phyloP scores from a whole-genome alignment of 495 filamentous ascomycete species.

The Lasiosphaeriaceae sp. region DNA sequence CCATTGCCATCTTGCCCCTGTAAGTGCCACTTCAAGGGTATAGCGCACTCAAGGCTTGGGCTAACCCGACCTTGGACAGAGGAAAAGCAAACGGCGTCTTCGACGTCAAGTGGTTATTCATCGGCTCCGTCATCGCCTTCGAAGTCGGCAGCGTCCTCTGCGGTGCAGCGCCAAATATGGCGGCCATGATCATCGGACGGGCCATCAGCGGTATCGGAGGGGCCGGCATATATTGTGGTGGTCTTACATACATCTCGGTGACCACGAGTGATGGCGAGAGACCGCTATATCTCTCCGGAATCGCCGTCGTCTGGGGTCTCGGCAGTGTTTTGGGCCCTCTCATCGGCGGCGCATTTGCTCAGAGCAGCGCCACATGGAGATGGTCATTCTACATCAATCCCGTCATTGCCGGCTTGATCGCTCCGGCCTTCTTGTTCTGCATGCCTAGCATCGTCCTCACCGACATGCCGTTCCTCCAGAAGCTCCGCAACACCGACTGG shows the following conservation, averaged over 20 bases:
- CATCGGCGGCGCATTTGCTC: conserved; percentile 58
- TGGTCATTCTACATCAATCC: conserved; percentile 74
- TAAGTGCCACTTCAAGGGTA: not conserved
- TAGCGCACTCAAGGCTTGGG: not conserved
- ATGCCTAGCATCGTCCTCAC: no score
- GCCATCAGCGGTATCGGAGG: conserved; percentile 42
- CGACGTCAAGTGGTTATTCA: conserved; percentile 52
- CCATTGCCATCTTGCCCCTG: not conserved
- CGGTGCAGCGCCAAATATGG: conserved; percentile 21
- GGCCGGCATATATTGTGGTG: conserved; percentile 47
- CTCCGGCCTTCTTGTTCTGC: conserved; percentile 55
- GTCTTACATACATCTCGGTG: conserved; percentile 41
- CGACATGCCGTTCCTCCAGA: conserved; percentile 42
- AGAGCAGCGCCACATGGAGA: conserved; percentile 49
- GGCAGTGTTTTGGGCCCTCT: conserved; percentile 56
- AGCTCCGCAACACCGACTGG: conserved; percentile 39
- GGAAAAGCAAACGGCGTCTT: conserved; percentile 47
- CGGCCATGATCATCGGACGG: conserved; percentile 47
- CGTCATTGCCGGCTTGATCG: conserved; percentile 47
- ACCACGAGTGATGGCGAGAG: conserved; percentile 44
- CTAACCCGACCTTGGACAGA: not conserved
- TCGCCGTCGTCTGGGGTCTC: conserved; percentile 46
- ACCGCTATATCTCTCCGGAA: conserved; percentile 42
- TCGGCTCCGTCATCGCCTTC: conserved; percentile 49
- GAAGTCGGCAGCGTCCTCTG: conserved; percentile 51